Evolutionary conservation across 352 stramenopile species (phyloP).

Genomic region (Peronosclerospora sorghi): DNA sequence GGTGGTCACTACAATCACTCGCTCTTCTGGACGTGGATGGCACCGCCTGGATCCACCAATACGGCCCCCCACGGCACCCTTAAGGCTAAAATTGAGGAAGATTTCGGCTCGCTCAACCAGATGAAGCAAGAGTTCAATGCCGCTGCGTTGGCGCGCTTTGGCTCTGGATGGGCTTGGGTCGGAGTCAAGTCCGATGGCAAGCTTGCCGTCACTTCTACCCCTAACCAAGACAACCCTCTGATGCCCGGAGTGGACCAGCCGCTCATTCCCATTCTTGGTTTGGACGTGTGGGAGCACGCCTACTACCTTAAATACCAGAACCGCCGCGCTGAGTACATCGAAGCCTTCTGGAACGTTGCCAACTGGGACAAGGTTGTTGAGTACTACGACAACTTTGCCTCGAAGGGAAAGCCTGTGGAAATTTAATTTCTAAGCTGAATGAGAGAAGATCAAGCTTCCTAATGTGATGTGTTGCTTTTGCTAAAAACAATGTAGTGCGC

Average conservation of each 20-base stretch:
- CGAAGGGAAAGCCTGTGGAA: constrained; percentile 73
- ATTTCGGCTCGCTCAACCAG: constrained; percentile 86
- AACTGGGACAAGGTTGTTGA: constrained; percentile 91
- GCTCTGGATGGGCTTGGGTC: constrained; percentile 87
- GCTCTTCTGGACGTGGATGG: constrained; percentile 92
- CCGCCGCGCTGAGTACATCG: constrained; percentile 92
- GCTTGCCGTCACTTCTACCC: constrained; percentile 90
- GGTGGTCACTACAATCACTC: constrained; percentile 80
- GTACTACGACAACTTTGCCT: constrained; percentile 87
- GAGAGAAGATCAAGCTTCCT: too few species aligned
- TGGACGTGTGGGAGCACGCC: constrained; percentile 94
- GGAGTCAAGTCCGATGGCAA: constrained; percentile 81
- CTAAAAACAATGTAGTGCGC: too few species aligned
- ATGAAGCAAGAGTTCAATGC: constrained; percentile 87
- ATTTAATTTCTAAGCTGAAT: constrained; percentile 29
- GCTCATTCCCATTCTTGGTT: constrained; percentile 88
- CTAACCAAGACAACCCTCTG: constrained; percentile 92
- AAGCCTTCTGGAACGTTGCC: constrained; percentile 96
- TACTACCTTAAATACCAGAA: constrained; percentile 98
- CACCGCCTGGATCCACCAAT: constrained; percentile 58
- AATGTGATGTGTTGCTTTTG: too few species aligned
- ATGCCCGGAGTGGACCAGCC: constrained; percentile 67
- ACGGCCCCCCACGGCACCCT: constrained; percentile 69
- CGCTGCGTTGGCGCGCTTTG: constrained; percentile 78
- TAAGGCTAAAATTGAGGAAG: constrained; percentile 74